Evolutionary conservation across 768 basidiomycete genomes (phyloP), one percentile per base, ranked within the genome.

Genomic region (Coprinopsis marcescibilis): DNA sequence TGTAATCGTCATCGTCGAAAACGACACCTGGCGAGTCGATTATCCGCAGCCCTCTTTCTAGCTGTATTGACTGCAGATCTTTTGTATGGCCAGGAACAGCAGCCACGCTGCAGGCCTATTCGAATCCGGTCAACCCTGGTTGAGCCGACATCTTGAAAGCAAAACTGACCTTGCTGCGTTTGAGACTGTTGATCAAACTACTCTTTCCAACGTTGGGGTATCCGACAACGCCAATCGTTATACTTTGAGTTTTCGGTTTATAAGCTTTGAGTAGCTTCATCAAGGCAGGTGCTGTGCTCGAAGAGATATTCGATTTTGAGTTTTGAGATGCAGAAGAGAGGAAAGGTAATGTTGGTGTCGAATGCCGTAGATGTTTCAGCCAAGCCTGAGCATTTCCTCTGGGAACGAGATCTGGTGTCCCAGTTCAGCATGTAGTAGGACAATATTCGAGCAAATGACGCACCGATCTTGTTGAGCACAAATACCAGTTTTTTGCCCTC

Each of bases 191-290:
- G 63, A 99, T 93, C 48, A 98, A 60, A 57, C 83, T 88, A 47
- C 90, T 94, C 69, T 98, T 98, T 12, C 95, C 95, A 37, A 98
- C 95, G 63, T 98, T 98, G 1, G 95, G 95, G 65, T 92, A 95
- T 1, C 95, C 95, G 3, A 97, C 89, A 14, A 98, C 89, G 13
- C 92, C 92, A 41, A 95, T 77, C 0, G 89, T 92, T 42, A 90
- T 71, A 52, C 80, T 85, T 25, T 82, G 79, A 1, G 80, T 70
- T 25, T 71, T 80, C 1, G 83, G 84, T 52, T 83, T 86, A 62
- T 86, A 89, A 0, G 84, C 85, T 58, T 95, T 96, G 33, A 95
- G 70, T 2, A 96, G 72, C 43, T 84, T 84, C 32, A 93, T 69
- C 2, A 96, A 71, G 39, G 84, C 70, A 21, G 89, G 88, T 1